Evolutionary conservation across 345 rosid species (phyloP), one percentile per base, ranked within the genome.

Genomic region (Eucalyptus sp.): DNA sequence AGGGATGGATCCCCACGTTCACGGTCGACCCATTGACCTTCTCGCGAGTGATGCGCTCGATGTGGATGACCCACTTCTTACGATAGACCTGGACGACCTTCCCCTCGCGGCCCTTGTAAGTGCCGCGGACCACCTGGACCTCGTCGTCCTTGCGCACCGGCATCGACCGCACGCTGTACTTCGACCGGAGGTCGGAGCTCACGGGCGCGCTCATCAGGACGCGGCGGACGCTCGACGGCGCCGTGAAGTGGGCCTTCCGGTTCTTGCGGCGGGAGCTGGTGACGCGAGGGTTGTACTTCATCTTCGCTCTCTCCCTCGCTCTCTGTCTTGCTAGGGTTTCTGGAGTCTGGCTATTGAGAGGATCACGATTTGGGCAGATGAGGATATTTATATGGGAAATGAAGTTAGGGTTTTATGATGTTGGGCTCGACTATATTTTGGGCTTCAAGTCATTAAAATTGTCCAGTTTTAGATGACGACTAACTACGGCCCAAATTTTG

Each of bases 71-170:
- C 90, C 90, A 89, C 89, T 89, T 89, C 50, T 89, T 86, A 50
- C 90, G 86, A 62, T 89, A 89, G 33, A 89, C 90, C 90, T 89
- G 89, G 43, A 89, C 90, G 20, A 89, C 88, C 90, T 89, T 89
- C 17, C 90, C 90, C 83, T 89, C 90, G 37, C 90, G 87, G 13
- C 90, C 90, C 79, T 89, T 89, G 89, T 80, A 87, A 29, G 90
- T 89, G 13, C 90, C 90, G 41, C 90, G 60, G 58, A 87, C 90
- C 64, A 89, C 89, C 87, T 79, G 88, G 37, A 89, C 90, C 87
- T 89, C 90, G 56, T 89, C 90, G 51, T 89, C 90, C 90, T 89
- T 89, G 80, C 90, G 89, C 87, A 89, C 88, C 41, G 90, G 90
- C 90, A 89, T 89, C 51, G 90, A 89, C 31, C 90, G 48, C 33